Conservation (phyloP, 805 yeast genomes). For the Schwanniomyces sp. region DNA sequence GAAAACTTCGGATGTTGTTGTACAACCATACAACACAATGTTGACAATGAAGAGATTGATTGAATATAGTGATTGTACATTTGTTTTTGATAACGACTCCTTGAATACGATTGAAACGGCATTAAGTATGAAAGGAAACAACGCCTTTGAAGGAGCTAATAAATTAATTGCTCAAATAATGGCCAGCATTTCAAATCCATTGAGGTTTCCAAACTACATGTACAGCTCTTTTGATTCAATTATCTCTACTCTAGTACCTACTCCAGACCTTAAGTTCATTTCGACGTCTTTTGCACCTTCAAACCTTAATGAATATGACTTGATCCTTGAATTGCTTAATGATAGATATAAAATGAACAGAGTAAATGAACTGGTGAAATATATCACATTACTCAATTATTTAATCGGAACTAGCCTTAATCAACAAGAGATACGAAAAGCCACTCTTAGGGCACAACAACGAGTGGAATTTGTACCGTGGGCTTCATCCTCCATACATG, state of each 20-base stretch:
- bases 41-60: slow-evolving; percentile 79
- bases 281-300: slow-evolving; percentile 48
- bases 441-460: slow-evolving; percentile 60
- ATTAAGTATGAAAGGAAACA: slow-evolving; percentile 29
- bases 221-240: slow-evolving; percentile 83
- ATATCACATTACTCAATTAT: slow-evolving; percentile 70
- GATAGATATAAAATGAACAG: slow-evolving; percentile 73
- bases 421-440: slow-evolving; percentile 71
- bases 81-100: slow-evolving; percentile 92
- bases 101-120: slow-evolving; percentile 67
- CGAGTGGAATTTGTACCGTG: slow-evolving; percentile 81
- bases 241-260: slow-evolving; percentile 78
- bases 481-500: slow-evolving; percentile 76
- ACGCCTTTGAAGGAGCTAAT: slow-evolving; percentile 78
- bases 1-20: slow-evolving; percentile 88
- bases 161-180: slow-evolving; percentile 82
- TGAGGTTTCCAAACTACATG: slow-evolving; percentile 90
- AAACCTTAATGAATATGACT: slow-evolving; percentile 79
- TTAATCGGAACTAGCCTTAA: slow-evolving; percentile 61
- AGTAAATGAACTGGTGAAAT: slow-evolving; percentile 42
- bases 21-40: slow-evolving; percentile 92
- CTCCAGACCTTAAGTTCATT: slow-evolving; percentile 64
- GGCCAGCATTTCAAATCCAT: slow-evolving; percentile 81
- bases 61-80: slow-evolving; percentile 80
- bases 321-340: slow-evolving; percentile 77